A percentile compares a stretch with the other conserved stretches of the same genome.
Evolutionary conservation across 2,329 filamentous ascomycete genomes (phyloP).

Genomic region (Anthostomella pinea): DNA sequence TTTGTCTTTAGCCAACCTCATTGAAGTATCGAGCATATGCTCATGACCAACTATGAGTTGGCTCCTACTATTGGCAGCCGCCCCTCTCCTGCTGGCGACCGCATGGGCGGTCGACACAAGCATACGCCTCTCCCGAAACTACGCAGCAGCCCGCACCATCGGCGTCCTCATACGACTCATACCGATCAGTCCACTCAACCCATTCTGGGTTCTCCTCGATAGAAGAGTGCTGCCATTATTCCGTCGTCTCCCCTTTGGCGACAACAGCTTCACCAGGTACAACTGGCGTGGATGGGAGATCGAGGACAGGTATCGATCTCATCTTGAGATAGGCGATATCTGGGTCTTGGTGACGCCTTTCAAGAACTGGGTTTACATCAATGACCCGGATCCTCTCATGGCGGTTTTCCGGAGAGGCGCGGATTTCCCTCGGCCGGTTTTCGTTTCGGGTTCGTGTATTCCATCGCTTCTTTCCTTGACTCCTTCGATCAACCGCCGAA

Average conservation of each 20-base stretch:
- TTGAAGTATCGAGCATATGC: background rate
- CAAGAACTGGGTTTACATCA: conserved; percentile 19
- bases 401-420: conserved; percentile 9
- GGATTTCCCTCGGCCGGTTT: conserved; percentile 17
- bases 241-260: conserved; percentile 20
- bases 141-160: conserved; percentile 24
- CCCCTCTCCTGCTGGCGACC: conserved; percentile 1
- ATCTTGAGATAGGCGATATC: conserved; percentile 20
- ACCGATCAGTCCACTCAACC: conserved; percentile 30
- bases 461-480: background rate
- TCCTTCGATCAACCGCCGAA: background rate
- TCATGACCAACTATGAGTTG: conserved; percentile 4
- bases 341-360: conserved; percentile 17
- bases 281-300: conserved; percentile 23
- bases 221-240: conserved; percentile 20
- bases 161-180: conserved; percentile 32
- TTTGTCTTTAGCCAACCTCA: too few species aligned
- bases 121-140: conserved; percentile 12
- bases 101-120: conserved; percentile 1
- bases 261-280: conserved; percentile 26
- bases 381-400: conserved; percentile 13
- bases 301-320: conserved; percentile 16
- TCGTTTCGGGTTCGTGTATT: conserved; percentile 3
- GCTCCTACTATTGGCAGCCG: conserved; percentile 1
- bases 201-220: conserved; percentile 31